phyloP scores from a whole-genome alignment of 1,139 yeast genomes.

The Suhomyces chickasaworum region DNA sequence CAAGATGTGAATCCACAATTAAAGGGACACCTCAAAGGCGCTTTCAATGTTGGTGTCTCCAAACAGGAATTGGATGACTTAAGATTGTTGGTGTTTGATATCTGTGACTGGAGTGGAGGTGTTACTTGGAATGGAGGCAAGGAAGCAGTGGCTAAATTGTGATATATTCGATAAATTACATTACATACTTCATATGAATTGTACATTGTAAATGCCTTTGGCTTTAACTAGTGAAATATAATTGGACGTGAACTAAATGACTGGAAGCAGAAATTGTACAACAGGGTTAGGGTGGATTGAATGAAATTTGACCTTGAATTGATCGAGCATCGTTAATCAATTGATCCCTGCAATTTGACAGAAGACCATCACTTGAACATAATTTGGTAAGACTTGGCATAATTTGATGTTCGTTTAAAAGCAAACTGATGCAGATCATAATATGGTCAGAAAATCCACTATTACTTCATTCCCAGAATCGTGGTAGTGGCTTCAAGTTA shows the following conservation, averaged over 20 bases:
- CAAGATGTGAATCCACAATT: conserved; percentile 95
- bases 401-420: not conserved
- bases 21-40: conserved; percentile 88
- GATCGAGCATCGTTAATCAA: too few species aligned
- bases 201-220: conserved; percentile 1
- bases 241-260: not conserved
- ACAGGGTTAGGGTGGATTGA: not conserved
- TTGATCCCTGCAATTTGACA: too few species aligned
- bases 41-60: conserved; percentile 75
- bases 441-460: not conserved
- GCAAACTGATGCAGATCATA: not conserved
- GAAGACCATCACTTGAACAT: too few species aligned
- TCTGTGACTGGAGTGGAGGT: conserved; percentile 77
- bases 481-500: not conserved
- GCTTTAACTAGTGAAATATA: not conserved
- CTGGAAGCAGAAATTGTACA: not conserved
- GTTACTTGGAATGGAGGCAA: conserved; percentile 54
- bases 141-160: conserved; percentile 59
- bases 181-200: not conserved
- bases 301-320: not conserved
- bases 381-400: too few species aligned
- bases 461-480: not conserved
- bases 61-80: conserved; percentile 62
- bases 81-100: conserved; percentile 61
- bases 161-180: conserved; percentile 8